Evolutionary conservation across 2,329 filamentous ascomycete genomes (phyloP).

Genomic region (Trichoderma semiorbis): DNA sequence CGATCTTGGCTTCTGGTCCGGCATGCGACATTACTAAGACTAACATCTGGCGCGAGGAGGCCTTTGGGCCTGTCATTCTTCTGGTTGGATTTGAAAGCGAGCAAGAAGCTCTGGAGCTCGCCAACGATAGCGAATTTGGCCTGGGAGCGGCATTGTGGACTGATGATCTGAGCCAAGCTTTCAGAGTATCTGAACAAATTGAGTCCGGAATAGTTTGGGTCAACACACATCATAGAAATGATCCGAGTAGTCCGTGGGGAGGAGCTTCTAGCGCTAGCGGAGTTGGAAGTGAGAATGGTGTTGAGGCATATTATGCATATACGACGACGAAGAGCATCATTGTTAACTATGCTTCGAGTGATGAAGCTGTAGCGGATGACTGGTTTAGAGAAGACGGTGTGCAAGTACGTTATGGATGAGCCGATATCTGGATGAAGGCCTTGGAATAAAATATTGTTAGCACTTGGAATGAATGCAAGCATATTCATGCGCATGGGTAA

Average conservation of each 20-base stretch:
- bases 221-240: slow-evolving; percentile 66
- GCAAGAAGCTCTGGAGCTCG: slow-evolving; percentile 65
- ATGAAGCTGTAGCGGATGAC: slow-evolving; percentile 55
- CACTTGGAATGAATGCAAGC: not conserved
- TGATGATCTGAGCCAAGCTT: slow-evolving; percentile 68
- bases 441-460: not conserved
- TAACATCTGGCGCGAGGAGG: slow-evolving; percentile 75
- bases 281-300: slow-evolving; percentile 69
- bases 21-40: slow-evolving; percentile 61
- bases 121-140: slow-evolving; percentile 72
- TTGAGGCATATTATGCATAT: slow-evolving; percentile 60
- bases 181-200: slow-evolving; percentile 68
- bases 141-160: slow-evolving; percentile 78
- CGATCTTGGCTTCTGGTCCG: slow-evolving; percentile 58
- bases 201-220: slow-evolving; percentile 61
- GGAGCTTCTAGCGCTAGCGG: slow-evolving; percentile 60
- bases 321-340: slow-evolving; percentile 63
- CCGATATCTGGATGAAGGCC: too few relatives aligned
- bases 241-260: slow-evolving; percentile 69
- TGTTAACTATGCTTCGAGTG: slow-evolving; percentile 61
- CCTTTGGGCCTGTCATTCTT: slow-evolving; percentile 77
- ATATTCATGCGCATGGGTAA: not conserved
- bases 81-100: slow-evolving; percentile 73
- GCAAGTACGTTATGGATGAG: slow-evolving; percentile 42
- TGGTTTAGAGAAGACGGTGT: slow-evolving; percentile 63